phyloP scores from a whole-genome alignment of 108 stramenopile species.

The Poteriospumella lacustris region DNA sequence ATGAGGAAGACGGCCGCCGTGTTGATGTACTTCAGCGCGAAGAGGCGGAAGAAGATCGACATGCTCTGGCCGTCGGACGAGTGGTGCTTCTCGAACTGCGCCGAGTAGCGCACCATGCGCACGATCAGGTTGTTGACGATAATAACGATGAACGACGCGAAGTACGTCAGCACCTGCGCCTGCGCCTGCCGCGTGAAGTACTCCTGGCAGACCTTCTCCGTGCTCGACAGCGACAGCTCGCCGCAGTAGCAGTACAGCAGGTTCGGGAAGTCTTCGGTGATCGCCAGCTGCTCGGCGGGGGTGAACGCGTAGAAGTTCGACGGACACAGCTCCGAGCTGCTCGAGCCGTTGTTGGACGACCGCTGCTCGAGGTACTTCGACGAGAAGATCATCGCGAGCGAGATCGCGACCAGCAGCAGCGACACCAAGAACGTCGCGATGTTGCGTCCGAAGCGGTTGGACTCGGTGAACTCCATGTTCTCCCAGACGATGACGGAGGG shows the following conservation, averaged over 20 bases:
- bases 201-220: too few species aligned
- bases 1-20: conserved; percentile 43
- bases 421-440: conserved; percentile 51
- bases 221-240: too few species aligned
- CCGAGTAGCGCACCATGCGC: conserved; percentile 15
- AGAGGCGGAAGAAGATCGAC: conserved; percentile 55
- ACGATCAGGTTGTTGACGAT: conserved; percentile 38
- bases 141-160: conserved; percentile 41
- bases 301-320: not conserved
- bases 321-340: not conserved
- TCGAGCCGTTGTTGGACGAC: not conserved
- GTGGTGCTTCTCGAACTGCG: conserved; percentile 48
- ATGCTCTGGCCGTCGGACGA: conserved; percentile 54
- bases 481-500: conserved; percentile 56
- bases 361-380: conserved; percentile 54
- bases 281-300: not conserved
- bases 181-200: not conserved
- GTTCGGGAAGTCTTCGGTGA: not conserved
- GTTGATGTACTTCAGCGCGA: conserved; percentile 56
- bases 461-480: conserved; percentile 39
- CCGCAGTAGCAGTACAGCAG: not conserved
- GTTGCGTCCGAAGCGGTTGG: conserved; percentile 37
- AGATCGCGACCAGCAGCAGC: conserved; percentile 48
- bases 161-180: not conserved
- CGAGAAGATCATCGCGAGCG: conserved; percentile 51